A percentile compares a stretch with the other conserved stretches of the same genome.
Evolutionary conservation across 2,329 filamentous ascomycete species (phyloP).

Genomic region (Delphinella strobiligena): DNA sequence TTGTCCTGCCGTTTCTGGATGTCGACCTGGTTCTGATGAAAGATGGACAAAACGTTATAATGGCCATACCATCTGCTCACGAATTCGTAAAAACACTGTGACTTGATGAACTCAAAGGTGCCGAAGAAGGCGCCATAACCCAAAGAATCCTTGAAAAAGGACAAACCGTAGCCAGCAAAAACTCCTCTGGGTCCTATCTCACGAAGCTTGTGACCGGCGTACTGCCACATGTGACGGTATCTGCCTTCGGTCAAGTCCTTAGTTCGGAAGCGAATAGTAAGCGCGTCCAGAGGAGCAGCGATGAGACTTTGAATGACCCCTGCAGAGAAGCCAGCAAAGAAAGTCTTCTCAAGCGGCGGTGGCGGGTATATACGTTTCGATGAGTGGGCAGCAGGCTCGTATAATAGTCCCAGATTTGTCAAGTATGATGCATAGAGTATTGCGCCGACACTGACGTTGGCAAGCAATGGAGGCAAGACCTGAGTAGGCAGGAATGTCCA

Average conservation of each 20-base stretch:
- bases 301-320: conserved; percentile 58
- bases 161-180: conserved; percentile 61
- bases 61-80: conserved; percentile 57
- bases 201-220: conserved; percentile 52
- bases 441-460: conserved; percentile 62
- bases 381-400: conserved; percentile 51
- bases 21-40: conserved; percentile 19
- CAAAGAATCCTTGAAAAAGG: conserved; percentile 56
- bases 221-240: conserved; percentile 62
- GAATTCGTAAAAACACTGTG: conserved; percentile 59
- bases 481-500: conserved; percentile 66
- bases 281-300: conserved; percentile 63
- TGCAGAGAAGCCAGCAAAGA: conserved; percentile 57
- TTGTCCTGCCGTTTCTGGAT: conserved; percentile 12
- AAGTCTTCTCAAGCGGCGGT: conserved; percentile 49
- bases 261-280: conserved; percentile 61
- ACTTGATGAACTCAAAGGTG: conserved; percentile 65
- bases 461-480: conserved; percentile 62
- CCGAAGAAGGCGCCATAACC: conserved; percentile 63
- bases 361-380: conserved; percentile 59
- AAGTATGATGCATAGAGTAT: conserved; percentile 67
- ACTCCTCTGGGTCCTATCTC: conserved; percentile 62
- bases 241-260: conserved; percentile 46
- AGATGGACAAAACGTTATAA: conserved; percentile 21
- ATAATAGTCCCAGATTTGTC: conserved; percentile 52